Evolutionary conservation across 2,329 filamentous ascomycete genomes (phyloP).

Genomic region (Aschersonia sp.): DNA sequence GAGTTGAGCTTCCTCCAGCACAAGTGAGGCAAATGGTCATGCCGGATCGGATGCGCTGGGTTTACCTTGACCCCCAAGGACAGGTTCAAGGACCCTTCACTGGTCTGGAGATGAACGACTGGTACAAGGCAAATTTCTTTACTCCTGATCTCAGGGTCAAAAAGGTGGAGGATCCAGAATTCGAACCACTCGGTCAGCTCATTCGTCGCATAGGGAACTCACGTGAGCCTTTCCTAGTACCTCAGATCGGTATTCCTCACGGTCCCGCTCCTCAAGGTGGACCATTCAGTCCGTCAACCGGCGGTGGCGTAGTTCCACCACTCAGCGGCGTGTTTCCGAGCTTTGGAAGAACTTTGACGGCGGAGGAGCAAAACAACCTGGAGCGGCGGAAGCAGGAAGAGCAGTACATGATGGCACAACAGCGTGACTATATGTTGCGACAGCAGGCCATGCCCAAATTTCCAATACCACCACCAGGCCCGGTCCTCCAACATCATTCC

Average conservation of each 20-base stretch:
- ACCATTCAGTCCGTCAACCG: conserved; percentile 31
- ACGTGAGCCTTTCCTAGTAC: conserved; percentile 90
- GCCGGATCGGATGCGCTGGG: conserved; percentile 98
- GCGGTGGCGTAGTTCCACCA: conserved; percentile 62
- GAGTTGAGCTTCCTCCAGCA: conserved; percentile 38
- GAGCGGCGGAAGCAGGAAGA: conserved; percentile 96
- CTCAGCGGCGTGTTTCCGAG: conserved; percentile 89
- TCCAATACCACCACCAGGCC: conserved; percentile 46
- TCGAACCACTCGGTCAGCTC: conserved; percentile 86
- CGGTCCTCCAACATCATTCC: conserved; percentile 71
- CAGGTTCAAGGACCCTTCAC: conserved; percentile 90
- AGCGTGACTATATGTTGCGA: conserved; percentile 82
- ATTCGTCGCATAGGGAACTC: conserved; percentile 95
- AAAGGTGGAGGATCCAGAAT: conserved; percentile 84
- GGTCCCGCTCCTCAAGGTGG: conserved; percentile 48
- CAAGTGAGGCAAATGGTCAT: conserved; percentile 91
- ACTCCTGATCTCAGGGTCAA: conserved; percentile 88
- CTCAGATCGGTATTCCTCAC: conserved; percentile 89
- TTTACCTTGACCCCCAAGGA: conserved; percentile 89
- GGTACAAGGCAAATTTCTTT: conserved; percentile 98
- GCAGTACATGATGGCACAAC: conserved; percentile 89
- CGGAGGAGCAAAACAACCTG: conserved; percentile 93
- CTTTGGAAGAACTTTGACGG: conserved; percentile 90
- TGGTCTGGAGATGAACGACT: conserved; percentile 97
- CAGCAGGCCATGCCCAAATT: conserved; percentile 69